phyloP scores from a whole-genome alignment of 1,284 basidiomycete species.

The Tausonia pullulans region DNA sequence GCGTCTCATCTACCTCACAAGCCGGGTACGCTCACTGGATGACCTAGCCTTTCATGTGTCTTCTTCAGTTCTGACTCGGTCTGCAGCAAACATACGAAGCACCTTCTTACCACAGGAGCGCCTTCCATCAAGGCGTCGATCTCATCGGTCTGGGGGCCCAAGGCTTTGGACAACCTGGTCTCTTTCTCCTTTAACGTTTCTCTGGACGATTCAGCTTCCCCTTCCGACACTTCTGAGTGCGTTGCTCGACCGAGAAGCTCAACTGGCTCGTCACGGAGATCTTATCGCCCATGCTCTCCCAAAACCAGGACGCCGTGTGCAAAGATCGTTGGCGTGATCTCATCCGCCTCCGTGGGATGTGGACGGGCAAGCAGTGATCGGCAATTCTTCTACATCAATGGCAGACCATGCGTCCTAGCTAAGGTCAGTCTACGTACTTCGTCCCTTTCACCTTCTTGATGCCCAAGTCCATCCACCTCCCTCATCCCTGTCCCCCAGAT shows the following conservation, averaged over 20 bases:
- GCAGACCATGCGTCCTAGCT: conserved; percentile 67
- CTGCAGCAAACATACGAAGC: conserved; percentile 54
- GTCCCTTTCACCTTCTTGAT: not conserved
- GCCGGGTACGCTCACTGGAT: no score
- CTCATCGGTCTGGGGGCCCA: conserved; percentile 73
- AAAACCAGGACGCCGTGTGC: not conserved
- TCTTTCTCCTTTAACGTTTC: not conserved
- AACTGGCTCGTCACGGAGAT: not conserved
- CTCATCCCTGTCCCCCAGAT: conserved; percentile 40
- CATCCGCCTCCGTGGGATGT: conserved; percentile 22
- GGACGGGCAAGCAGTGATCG: conserved; percentile 43
- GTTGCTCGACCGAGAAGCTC: no score
- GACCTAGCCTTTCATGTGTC: no score
- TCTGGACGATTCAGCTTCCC: not conserved
- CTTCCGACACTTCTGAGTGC: no score
- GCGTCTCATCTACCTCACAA: not conserved
- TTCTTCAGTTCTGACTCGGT: not conserved
- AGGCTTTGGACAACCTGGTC: conserved; percentile 45
- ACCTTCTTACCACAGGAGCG: conserved; percentile 60
- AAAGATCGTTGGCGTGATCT: conserved; percentile 26
- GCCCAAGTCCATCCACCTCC: conserved; percentile 46
- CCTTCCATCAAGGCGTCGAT: conserved; percentile 55
- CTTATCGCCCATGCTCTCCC: conserved; percentile 21
- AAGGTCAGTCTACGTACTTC: conserved; percentile 44
- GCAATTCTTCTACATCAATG: conserved; percentile 92